Evolutionary conservation across 2,329 filamentous ascomycete species (phyloP).

Genomic region (Colletotrichum sojae): DNA sequence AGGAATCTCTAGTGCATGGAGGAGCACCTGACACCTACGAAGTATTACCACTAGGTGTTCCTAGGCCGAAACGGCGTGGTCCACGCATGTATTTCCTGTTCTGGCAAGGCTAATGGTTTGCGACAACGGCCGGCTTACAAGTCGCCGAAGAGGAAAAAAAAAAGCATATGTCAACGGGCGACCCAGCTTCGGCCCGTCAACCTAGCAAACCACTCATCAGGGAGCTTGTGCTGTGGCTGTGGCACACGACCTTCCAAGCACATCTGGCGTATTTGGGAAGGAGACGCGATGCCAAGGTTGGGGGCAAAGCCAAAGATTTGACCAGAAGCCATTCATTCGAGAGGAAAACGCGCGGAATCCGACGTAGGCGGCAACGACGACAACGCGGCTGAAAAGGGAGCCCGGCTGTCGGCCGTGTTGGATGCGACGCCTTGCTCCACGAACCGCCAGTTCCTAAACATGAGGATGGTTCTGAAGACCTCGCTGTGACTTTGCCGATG

Average conservation of each 20-base stretch:
- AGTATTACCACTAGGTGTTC: no score
- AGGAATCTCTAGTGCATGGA: no score
- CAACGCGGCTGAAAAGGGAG: background rate
- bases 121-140: background rate
- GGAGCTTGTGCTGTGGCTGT: background rate
- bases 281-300: constrained; percentile 9
- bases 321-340: background rate
- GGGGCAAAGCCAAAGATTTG: background rate
- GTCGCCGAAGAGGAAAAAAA: no score
- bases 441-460: background rate
- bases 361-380: background rate
- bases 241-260: background rate
- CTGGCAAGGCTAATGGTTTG: constrained; percentile 21
- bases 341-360: background rate
- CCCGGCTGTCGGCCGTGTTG: background rate
- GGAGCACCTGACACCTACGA: no score
- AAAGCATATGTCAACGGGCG: no score
- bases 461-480: background rate
- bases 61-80: constrained; percentile 31
- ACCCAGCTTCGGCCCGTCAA: no score
- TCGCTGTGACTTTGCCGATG: constrained; percentile 7
- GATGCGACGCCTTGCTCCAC: background rate
- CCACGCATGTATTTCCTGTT: constrained; percentile 36
- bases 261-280: constrained; percentile 8
- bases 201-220: background rate